Evolutionary conservation across 192 early-diverging fungal species (phyloP).

Genomic region (Dissophora ornata): DNA sequence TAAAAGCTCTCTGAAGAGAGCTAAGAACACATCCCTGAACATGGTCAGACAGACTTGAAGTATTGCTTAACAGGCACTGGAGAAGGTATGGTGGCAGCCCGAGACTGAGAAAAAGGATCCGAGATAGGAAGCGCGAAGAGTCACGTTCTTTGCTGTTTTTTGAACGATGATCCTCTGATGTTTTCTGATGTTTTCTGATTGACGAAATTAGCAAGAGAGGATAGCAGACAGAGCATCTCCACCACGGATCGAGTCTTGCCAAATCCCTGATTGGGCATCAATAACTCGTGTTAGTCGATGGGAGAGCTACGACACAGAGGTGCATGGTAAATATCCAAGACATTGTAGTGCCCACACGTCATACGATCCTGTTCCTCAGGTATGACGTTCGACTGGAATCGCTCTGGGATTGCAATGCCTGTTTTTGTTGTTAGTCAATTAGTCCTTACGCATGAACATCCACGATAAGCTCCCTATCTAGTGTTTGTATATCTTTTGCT

Average conservation of each 20-base stretch:
- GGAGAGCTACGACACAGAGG: no score
- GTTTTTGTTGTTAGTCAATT: no score
- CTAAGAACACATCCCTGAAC: slow-evolving; percentile 16
- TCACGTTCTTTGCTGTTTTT: slow-evolving; percentile 18
- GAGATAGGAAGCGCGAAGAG: slow-evolving; percentile 24
- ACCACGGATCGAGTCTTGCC: slow-evolving; percentile 31
- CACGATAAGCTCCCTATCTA: no score
- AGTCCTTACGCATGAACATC: no score
- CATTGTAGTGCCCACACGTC: not conserved
- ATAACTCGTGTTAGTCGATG: not conserved
- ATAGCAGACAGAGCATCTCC: slow-evolving; percentile 31
- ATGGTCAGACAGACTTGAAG: slow-evolving; percentile 28
- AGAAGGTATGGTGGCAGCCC: slow-evolving; percentile 15
- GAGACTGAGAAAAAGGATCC: slow-evolving; percentile 20
- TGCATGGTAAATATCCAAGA: not conserved
- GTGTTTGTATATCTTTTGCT: no score
- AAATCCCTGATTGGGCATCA: not conserved
- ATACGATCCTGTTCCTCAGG: slow-evolving; percentile 2
- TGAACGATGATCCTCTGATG: not conserved
- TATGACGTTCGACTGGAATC: slow-evolving; percentile 21
- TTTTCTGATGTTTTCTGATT: slow-evolving; percentile 2
- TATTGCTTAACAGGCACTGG: slow-evolving; percentile 19
- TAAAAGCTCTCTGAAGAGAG: slow-evolving; percentile 6
- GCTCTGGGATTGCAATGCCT: slow-evolving; percentile 22
- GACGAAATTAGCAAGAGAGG: not conserved